Evolutionary conservation across 257 asterid genomes (phyloP).

Genomic region (Petrea volubilis): DNA sequence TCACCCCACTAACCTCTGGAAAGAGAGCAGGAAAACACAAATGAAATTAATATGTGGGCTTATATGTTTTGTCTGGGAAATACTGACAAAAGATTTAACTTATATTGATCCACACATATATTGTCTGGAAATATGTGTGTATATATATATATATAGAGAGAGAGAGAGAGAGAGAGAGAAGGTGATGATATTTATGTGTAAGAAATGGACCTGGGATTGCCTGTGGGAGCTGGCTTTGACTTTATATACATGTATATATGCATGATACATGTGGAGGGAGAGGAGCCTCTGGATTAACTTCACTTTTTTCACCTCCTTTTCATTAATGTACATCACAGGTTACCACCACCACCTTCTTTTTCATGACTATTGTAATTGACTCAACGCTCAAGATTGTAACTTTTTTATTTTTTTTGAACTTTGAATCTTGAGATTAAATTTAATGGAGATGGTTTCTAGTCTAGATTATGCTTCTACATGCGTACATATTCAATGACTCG

Average conservation of each 20-base stretch:
- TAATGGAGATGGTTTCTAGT: neutral
- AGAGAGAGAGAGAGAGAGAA: neutral
- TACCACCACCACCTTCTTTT: conserved; percentile 76
- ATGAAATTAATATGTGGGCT: neutral
- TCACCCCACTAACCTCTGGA: conserved; percentile 23
- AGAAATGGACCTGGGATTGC: conserved; percentile 16
- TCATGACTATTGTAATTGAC: conserved; percentile 72
- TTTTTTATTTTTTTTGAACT: conserved; percentile 38
- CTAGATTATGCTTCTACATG: conserved; percentile 7
- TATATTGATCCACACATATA: neutral
- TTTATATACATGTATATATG: conserved; percentile 23
- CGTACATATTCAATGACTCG: neutral
- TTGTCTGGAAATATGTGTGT: conserved; percentile 23
- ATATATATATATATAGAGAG: conserved; percentile 3
- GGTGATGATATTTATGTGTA: conserved; percentile 10
- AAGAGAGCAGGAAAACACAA: neutral
- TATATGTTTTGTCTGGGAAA: conserved; percentile 2
- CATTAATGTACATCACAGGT: conserved; percentile 92
- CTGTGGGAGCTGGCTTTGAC: conserved; percentile 38
- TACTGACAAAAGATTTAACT: neutral
- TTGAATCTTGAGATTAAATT: conserved; percentile 45
- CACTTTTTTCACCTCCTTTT: conserved; percentile 49
- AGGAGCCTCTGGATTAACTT: conserved; percentile 83
- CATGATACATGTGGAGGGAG: conserved; percentile 41
- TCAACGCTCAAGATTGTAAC: conserved; percentile 43